These are phyloP conservation scores for Pyronema omphalodes DNA, from an alignment of 495 filamentous ascomycete species.

Conservation along the genomic window DNA sequence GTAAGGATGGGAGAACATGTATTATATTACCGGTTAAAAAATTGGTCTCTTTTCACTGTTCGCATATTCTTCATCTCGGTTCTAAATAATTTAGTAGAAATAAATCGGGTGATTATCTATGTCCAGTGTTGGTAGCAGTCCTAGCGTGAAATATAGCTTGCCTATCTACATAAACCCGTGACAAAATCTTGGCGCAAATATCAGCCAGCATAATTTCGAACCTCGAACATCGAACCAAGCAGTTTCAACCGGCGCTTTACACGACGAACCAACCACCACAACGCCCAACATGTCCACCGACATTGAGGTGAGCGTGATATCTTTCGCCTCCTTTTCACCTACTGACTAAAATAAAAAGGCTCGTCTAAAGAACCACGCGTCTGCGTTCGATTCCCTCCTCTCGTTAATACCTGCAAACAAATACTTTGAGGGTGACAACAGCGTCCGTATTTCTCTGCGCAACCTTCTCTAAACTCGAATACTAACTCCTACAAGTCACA, in stretches of 20 bases:
- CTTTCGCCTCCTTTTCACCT: not conserved
- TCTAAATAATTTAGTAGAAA: too few species aligned
- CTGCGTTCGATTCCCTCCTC: constrained; percentile 78
- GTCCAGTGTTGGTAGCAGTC: too few species aligned
- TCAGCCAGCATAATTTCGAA: too few species aligned
- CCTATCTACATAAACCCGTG: too few species aligned
- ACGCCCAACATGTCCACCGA: not conserved
- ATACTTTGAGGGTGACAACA: constrained; percentile 75
- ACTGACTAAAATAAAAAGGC: constrained; percentile 34
- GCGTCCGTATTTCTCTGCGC: constrained; percentile 38
- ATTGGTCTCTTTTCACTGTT: too few species aligned
- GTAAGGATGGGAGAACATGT: not conserved
- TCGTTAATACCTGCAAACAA: constrained; percentile 84
- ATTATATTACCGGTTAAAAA: not conserved
- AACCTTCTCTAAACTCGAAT: not conserved
- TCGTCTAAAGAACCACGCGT: constrained; percentile 64
- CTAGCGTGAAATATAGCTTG: too few species aligned
- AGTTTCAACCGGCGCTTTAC: too few species aligned
- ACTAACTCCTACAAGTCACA: constrained; percentile 37
- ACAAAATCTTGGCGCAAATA: too few species aligned
- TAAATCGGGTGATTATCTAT: too few species aligned
- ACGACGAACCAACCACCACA: not conserved
- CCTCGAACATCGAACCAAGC: too few species aligned
- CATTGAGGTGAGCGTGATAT: constrained; percentile 1
- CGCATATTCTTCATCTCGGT: too few species aligned